phyloP scores from a whole-genome alignment of 768 basidiomycete genomes.

The Termitomyces sp. region DNA sequence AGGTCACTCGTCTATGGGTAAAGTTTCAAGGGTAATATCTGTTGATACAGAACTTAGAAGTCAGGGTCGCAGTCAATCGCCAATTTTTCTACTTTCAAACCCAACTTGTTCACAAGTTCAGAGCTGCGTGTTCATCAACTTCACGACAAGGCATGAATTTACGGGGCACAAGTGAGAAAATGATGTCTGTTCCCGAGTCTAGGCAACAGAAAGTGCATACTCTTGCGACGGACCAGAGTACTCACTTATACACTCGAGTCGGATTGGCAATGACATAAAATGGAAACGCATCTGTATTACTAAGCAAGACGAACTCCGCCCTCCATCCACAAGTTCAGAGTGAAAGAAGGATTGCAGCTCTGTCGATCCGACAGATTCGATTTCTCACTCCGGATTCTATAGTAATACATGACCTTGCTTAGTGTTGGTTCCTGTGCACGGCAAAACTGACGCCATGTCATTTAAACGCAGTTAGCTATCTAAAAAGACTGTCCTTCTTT shows the following conservation, averaged over 20 bases:
- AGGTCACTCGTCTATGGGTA: not conserved
- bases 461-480: conserved; percentile 9
- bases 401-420: not conserved
- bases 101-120: too few species aligned
- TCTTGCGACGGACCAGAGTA: not conserved
- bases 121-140: too few species aligned
- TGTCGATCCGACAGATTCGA: not conserved
- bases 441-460: not conserved
- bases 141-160: not conserved
- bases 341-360: not conserved
- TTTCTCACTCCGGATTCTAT: not conserved
- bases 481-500: not conserved
- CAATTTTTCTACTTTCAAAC: too few species aligned
- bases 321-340: too few species aligned
- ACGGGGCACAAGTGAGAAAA: not conserved
- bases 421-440: not conserved
- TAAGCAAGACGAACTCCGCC: not conserved
- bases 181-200: too few species aligned
- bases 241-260: not conserved
- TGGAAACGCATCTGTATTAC: not conserved
- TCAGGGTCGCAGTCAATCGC: too few species aligned
- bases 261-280: too few species aligned
- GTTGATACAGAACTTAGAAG: too few species aligned
- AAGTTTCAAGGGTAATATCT: too few species aligned
- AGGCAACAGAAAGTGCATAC: too few species aligned